phyloP scores from a whole-genome alignment of 306 rosid genomes.

The Mucuna pruriens region DNA sequence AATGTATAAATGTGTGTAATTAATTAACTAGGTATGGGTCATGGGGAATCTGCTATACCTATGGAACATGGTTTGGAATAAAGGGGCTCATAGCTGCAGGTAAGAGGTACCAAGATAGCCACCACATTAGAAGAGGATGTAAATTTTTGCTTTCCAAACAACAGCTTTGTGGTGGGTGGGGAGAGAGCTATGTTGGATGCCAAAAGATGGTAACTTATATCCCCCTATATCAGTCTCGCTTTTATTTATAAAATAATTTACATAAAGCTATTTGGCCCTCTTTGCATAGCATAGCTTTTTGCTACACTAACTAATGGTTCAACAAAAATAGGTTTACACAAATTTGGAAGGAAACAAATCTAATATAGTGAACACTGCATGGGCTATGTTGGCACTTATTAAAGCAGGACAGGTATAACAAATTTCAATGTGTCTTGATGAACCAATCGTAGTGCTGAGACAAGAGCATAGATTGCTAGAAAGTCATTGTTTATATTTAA shows the following conservation, averaged over 20 bases:
- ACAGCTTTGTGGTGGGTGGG: conserved; percentile 68
- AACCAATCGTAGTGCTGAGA: not conserved
- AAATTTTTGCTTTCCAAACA: conserved; percentile 74
- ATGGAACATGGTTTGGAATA: conserved; percentile 84
- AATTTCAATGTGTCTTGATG: conserved; percentile 54
- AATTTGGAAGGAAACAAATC: conserved; percentile 62
- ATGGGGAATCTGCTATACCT: conserved; percentile 85
- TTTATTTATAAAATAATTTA: not conserved
- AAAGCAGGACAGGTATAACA: conserved; percentile 66
- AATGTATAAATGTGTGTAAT: not conserved
- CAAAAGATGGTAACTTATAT: conserved; percentile 59
- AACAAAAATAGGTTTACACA: conserved; percentile 59
- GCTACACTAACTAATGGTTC: not conserved
- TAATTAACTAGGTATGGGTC: conserved; percentile 61
- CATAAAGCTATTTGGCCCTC: not conserved
- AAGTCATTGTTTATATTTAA: not conserved
- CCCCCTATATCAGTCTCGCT: not conserved
- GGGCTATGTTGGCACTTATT: conserved; percentile 80
- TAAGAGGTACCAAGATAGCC: conserved; percentile 52
- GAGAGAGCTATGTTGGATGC: conserved; percentile 76
- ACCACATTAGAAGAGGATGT: conserved; percentile 61
- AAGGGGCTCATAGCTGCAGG: conserved; percentile 59
- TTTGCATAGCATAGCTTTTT: not conserved
- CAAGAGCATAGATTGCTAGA: not conserved
- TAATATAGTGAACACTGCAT: conserved; percentile 67